These are phyloP conservation scores for Pezicula neosporulosa DNA, from an alignment of 2,329 filamentous ascomycete species.

Conservation along the genomic window DNA sequence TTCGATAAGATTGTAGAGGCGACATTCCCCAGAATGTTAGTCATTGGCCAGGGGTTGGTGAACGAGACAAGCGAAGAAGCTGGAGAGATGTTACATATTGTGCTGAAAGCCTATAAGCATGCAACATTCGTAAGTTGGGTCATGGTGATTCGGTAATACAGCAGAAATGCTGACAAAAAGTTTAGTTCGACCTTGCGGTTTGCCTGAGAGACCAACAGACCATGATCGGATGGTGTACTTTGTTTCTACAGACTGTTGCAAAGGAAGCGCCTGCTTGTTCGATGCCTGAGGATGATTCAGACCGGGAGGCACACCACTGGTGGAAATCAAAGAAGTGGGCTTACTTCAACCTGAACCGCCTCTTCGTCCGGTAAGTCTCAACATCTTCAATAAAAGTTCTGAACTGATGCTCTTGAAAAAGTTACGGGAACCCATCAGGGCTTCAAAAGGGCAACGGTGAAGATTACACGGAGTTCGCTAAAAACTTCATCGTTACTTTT, in stretches of 20 bases:
- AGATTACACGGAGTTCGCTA: constrained; percentile 78
- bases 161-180: constrained; percentile 27
- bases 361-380: constrained; percentile 76
- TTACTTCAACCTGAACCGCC: constrained; percentile 93
- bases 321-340: constrained; percentile 99
- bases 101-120: constrained; percentile 97
- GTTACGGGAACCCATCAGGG: constrained; percentile 83
- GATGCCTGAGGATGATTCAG: constrained; percentile 74
- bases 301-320: constrained; percentile 94
- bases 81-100: constrained; percentile 92
- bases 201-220: constrained; percentile 75
- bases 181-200: constrained; percentile 78
- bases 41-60: constrained; percentile 84
- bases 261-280: constrained; percentile 79
- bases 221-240: constrained; percentile 93
- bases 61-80: constrained; percentile 91
- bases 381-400: background rate
- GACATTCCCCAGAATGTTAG: constrained; percentile 83
- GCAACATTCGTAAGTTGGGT: constrained; percentile 77
- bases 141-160: constrained; percentile 9
- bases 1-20: constrained; percentile 93
- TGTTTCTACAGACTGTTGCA: constrained; percentile 86
- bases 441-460: constrained; percentile 71
- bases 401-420: constrained; percentile 31
- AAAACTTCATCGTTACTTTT: constrained; percentile 86